These are phyloP conservation scores for Zygosaccharomyces sapae DNA, from an alignment of 1,139 yeast species.

Conservation along the genomic window DNA sequence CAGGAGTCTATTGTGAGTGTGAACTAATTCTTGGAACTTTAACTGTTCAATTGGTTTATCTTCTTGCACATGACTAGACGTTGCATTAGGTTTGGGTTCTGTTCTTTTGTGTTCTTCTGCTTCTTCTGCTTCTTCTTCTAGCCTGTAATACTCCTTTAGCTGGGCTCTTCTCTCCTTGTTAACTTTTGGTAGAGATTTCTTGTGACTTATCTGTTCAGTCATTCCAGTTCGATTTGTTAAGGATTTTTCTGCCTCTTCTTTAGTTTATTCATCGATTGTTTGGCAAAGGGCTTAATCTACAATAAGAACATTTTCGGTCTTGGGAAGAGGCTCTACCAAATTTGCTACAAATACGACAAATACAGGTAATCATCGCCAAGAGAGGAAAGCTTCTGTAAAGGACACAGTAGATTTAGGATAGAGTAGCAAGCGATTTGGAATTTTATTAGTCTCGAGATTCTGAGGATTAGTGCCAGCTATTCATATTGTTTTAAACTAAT, in stretches of 20 bases:
- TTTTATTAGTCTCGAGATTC: neutral
- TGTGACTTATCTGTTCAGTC: conserved; percentile 37
- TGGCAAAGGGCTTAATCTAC: neutral
- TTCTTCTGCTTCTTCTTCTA: conserved; percentile 33
- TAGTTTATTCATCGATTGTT: conserved; percentile 1
- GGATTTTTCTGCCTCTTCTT: neutral
- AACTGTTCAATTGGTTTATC: conserved; percentile 37
- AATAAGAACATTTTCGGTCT: conserved; percentile 1
- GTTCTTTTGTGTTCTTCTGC: conserved; percentile 2
- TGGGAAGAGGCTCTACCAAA: conserved; percentile 2
- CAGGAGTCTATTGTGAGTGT: conserved; percentile 40
- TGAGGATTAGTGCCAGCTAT: neutral
- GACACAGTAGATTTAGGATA: neutral
- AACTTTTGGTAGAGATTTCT: conserved; percentile 30
- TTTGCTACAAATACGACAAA: neutral
- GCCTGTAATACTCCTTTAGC: conserved; percentile 43
- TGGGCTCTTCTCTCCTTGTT: conserved; percentile 41
- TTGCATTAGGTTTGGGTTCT: conserved; percentile 2
- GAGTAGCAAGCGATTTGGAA: neutral
- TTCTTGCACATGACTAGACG: conserved; percentile 12
- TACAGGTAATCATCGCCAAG: neutral
- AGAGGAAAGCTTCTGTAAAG: neutral
- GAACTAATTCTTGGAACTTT: conserved; percentile 40
- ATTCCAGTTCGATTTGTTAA: conserved; percentile 4
- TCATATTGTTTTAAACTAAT: neutral